Conservation (phyloP, 2,329 filamentous ascomycete species). For the Apiospora koreana region DNA sequence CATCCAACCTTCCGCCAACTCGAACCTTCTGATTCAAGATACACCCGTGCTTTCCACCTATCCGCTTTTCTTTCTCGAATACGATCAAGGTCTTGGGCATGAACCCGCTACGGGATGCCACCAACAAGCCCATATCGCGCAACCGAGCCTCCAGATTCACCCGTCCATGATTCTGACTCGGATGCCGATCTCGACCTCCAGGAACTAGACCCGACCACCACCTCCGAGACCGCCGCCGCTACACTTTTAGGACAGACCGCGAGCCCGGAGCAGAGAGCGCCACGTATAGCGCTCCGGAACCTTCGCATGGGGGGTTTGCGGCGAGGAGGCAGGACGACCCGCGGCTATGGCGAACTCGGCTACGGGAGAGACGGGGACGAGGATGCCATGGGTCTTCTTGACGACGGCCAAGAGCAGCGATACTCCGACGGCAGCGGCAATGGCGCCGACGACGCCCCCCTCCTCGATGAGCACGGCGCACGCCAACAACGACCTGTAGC, state of each 20-base stretch:
- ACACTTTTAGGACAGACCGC: constrained; percentile 53
- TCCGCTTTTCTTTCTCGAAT: neutral
- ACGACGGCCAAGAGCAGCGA: constrained; percentile 56
- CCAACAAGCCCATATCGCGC: constrained; percentile 51
- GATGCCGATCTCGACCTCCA: constrained; percentile 77
- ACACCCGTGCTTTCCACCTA: neutral
- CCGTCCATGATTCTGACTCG: constrained; percentile 71
- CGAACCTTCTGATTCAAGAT: neutral
- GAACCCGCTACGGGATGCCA: constrained; percentile 54
- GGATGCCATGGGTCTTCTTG: constrained; percentile 67
- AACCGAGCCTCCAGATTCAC: constrained; percentile 65
- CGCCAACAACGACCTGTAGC: constrained; percentile 39
- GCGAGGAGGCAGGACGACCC: constrained; percentile 54
- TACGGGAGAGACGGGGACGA: constrained; percentile 60
- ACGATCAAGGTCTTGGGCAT: constrained; percentile 26
- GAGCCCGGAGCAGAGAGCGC: constrained; percentile 45
- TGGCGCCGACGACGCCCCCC: constrained; percentile 72
- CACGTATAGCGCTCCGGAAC: constrained; percentile 70
- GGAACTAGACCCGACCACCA: constrained; percentile 68
- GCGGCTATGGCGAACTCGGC: constrained; percentile 62
- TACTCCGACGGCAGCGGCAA: constrained; percentile 61
- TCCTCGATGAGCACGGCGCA: constrained; percentile 53
- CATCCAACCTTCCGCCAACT: neutral
- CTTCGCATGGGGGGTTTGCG: constrained; percentile 67
- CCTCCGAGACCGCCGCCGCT: constrained; percentile 37